Percentiles rank a stretch among this genome's conserved stretches.
These are phyloP conservation scores for Aspergillus brunneoviolaceus DNA, from an alignment of 2,329 filamentous ascomycete species.

Conservation along the genomic window DNA sequence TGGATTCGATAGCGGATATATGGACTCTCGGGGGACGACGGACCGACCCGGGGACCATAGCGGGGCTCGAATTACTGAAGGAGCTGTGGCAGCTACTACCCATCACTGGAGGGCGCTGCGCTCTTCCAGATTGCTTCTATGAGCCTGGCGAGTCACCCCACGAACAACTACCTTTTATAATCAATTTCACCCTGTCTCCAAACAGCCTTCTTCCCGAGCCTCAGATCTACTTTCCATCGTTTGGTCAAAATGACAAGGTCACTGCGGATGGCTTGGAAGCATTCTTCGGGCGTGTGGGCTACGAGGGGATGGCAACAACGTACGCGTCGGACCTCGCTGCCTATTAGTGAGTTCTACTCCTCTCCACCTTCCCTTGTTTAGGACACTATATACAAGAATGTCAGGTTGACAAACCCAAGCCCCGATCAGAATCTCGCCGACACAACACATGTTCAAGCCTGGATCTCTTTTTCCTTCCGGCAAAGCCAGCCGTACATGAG, in stretches of 20 bases:
- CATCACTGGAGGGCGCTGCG: neutral
- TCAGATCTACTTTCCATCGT: conserved; percentile 10
- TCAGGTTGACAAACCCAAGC: neutral
- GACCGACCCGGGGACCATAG: neutral
- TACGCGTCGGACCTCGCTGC: neutral
- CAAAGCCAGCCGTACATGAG: neutral
- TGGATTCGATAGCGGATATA: neutral
- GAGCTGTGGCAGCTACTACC: conserved; percentile 6
- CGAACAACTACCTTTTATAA: conserved; percentile 2
- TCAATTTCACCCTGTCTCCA: neutral
- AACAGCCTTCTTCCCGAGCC: conserved; percentile 7
- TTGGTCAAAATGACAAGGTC: conserved; percentile 5
- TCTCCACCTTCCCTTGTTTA: too few species aligned
- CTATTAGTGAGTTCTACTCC: neutral
- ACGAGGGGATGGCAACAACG: neutral
- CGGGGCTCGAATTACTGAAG: neutral
- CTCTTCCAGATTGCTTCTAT: neutral
- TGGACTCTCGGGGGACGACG: neutral
- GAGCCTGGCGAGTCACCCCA: neutral
- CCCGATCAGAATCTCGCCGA: neutral
- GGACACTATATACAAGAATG: too few species aligned
- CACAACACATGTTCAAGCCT: neutral
- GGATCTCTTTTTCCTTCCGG: neutral
- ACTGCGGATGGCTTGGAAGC: conserved; percentile 6
- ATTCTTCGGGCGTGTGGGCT: conserved; percentile 1